A percentile compares a stretch with the other conserved stretches of the same genome.
Conservation (phyloP, 371 early-diverging fungal species). For the Nosema muscidifuracis region DNA sequence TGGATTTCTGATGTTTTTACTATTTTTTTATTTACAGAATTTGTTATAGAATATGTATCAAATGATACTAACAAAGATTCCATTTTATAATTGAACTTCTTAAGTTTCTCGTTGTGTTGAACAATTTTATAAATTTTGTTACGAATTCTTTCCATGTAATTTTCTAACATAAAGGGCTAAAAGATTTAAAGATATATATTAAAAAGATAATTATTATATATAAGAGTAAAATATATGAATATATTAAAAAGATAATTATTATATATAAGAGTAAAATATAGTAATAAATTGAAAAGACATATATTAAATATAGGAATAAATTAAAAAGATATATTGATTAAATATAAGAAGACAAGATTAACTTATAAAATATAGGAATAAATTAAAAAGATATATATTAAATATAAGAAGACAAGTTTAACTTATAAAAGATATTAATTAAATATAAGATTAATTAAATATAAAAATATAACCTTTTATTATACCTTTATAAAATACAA, state of each 20-base stretch:
- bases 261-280: neutral
- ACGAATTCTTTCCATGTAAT: slow-evolving; percentile 2
- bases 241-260: neutral
- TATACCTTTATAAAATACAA: too few species aligned
- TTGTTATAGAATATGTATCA: slow-evolving; percentile 15
- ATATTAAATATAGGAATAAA: too few species aligned
- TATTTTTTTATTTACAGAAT: neutral
- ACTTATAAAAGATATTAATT: too few species aligned
- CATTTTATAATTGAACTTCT: slow-evolving; percentile 26
- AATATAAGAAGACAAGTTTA: too few species aligned
- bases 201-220: neutral
- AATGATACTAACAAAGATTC: slow-evolving; percentile 30
- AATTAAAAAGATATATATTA: too few species aligned
- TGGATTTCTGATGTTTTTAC: neutral
- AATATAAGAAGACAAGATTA: too few species aligned
- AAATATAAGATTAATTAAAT: too few species aligned
- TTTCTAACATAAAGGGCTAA: neutral
- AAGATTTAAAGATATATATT: too few species aligned
- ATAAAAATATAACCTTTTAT: too few species aligned
- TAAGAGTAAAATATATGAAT: neutral
- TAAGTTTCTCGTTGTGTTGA: slow-evolving; percentile 3
- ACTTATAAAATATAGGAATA: too few species aligned
- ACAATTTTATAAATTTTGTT: slow-evolving; percentile 9
- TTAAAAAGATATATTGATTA: too few species aligned
- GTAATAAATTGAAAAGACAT: too few species aligned